A percentile compares a stretch with the other conserved stretches of the same genome.
These are phyloP conservation scores for Artomyces pyxidatus DNA, from an alignment of 768 basidiomycete species.

Conservation along the genomic window DNA sequence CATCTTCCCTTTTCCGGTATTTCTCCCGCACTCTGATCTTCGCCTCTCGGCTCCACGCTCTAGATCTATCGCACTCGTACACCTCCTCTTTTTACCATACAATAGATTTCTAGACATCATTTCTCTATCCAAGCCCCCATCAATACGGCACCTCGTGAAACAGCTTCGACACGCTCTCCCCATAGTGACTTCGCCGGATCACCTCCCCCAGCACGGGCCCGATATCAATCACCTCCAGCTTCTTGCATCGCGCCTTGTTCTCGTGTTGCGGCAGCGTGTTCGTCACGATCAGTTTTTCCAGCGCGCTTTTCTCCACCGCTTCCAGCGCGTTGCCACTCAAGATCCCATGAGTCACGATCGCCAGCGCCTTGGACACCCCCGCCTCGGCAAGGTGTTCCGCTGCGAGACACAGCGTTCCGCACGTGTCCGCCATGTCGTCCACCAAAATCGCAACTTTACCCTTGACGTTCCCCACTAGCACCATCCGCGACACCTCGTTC, in stretches of 20 bases:
- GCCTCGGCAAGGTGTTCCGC: slow-evolving; percentile 84
- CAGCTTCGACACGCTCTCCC: slow-evolving; percentile 86
- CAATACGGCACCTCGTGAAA: slow-evolving; percentile 89
- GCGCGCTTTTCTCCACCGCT: slow-evolving; percentile 57
- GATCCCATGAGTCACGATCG: slow-evolving; percentile 95
- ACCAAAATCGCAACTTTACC: slow-evolving; percentile 92
- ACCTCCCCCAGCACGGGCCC: slow-evolving; percentile 94
- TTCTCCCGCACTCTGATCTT: too few relatives aligned
- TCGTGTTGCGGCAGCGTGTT: slow-evolving; percentile 91
- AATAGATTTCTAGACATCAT: too few relatives aligned
- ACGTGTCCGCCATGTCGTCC: slow-evolving; percentile 98
- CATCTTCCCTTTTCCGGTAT: too few relatives aligned
- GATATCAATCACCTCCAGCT: slow-evolving; percentile 92
- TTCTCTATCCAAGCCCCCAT: slow-evolving; percentile 12
- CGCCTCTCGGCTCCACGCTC: too few relatives aligned
- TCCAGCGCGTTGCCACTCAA: slow-evolving; percentile 84
- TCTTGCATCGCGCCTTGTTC: slow-evolving; percentile 62
- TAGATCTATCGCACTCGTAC: too few relatives aligned
- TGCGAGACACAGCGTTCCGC: slow-evolving; percentile 89
- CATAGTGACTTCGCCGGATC: slow-evolving; percentile 92
- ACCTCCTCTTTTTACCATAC: too few relatives aligned
- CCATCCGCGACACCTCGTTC: slow-evolving; percentile 91
- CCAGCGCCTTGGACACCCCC: slow-evolving; percentile 79
- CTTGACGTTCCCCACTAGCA: slow-evolving; percentile 89
- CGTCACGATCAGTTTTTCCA: slow-evolving; percentile 95